phyloP scores from a whole-genome alignment of 768 basidiomycete genomes.

The Gelatoporia subvermispora region DNA sequence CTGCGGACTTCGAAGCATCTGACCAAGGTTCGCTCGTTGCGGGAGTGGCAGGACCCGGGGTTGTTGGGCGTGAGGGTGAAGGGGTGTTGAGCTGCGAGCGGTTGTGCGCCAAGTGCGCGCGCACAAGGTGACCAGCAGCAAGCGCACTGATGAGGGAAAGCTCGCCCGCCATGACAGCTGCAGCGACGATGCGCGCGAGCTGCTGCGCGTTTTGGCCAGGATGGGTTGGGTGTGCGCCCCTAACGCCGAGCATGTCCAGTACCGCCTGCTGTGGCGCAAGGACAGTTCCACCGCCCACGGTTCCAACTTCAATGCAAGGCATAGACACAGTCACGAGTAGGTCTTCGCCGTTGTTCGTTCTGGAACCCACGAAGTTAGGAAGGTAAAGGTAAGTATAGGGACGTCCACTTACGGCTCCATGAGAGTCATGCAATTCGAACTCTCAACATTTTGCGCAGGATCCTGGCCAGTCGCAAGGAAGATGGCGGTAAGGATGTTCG shows the following conservation, averaged over 20 bases:
- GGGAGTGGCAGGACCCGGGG: conserved; percentile 39
- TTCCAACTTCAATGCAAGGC: conserved; percentile 99
- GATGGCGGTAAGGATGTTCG: conserved; percentile 93
- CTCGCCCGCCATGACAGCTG: conserved; percentile 97
- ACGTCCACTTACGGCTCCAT: conserved; percentile 94
- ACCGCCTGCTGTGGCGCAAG: conserved; percentile 87
- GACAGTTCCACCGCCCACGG: conserved; percentile 93
- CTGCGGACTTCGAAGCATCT: neutral
- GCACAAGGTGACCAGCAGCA: conserved; percentile 91
- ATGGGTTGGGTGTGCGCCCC: conserved; percentile 78
- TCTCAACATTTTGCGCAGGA: conserved; percentile 98
- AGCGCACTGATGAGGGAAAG: conserved; percentile 87
- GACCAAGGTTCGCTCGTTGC: neutral
- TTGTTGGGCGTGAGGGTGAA: conserved; percentile 49
- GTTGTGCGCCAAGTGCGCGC: conserved; percentile 91
- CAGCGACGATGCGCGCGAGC: conserved; percentile 85
- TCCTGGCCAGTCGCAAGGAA: conserved; percentile 98
- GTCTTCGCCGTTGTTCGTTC: conserved; percentile 85
- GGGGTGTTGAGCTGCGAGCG: conserved; percentile 82
- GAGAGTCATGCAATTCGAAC: conserved; percentile 95
- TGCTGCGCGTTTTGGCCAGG: conserved; percentile 89
- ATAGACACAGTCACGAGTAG: conserved; percentile 91
- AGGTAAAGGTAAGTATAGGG: conserved; percentile 3
- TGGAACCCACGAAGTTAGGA: conserved; percentile 25
- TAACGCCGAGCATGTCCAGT: conserved; percentile 90